Conservation (phyloP, 2,329 filamentous ascomycete species). For the Trichoderma sp. region DNA sequence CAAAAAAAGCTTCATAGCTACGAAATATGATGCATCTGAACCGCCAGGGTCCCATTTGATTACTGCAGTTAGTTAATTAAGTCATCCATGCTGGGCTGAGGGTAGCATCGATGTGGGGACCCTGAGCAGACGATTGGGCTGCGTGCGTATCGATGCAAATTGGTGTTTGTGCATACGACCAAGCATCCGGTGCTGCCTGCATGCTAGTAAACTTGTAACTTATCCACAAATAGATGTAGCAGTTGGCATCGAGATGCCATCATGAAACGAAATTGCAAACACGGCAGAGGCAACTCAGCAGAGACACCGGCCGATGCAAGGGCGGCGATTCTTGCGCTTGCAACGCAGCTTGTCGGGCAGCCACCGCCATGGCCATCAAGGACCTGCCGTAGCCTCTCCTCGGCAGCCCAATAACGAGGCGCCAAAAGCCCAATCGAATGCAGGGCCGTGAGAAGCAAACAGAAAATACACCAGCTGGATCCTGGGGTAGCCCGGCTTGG, state of each 20-base stretch:
- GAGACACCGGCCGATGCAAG: constrained; percentile 12
- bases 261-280: constrained; percentile 4
- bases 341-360: constrained; percentile 17
- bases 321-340: not conserved
- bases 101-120: not conserved
- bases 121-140: not conserved
- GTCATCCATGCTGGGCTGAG: not conserved
- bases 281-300: constrained; percentile 5
- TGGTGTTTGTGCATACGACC: not conserved
- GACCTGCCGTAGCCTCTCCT: constrained; percentile 7
- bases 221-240: not conserved
- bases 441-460: not conserved
- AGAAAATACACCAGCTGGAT: not conserved
- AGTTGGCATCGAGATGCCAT: not conserved
- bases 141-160: not conserved
- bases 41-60: not conserved
- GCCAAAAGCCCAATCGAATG: not conserved
- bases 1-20: not conserved
- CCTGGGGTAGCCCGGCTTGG: constrained; percentile 17
- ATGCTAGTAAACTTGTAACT: not conserved
- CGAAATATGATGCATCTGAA: constrained; percentile 19
- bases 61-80: not conserved
- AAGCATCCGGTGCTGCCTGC: not conserved
- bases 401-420: not conserved
- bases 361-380: not conserved